Evolutionary conservation across 257 asterid species (phyloP), one percentile per base, ranked within the genome.

Genomic region (Nicotiana tabacum): DNA sequence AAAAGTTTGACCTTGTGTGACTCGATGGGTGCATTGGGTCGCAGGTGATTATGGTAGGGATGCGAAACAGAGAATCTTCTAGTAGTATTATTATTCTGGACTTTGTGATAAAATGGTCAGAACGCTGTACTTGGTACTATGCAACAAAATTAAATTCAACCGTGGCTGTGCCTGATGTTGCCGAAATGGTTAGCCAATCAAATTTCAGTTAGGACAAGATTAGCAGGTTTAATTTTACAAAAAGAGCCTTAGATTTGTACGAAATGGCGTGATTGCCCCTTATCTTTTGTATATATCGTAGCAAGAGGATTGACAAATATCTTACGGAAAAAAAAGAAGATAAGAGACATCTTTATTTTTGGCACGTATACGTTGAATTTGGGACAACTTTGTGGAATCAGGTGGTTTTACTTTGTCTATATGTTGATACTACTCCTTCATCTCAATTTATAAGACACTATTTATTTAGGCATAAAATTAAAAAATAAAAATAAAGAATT

Each of bases 171-270:
- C 56, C 81, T 79, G 80, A 80, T 68, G 72, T 77, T 80, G 80
- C 91, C 91, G 86, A 62, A 48, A 66, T 55, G 60, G 68, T 9
- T 18, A 80, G 61, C 93, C 91, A 90, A 88, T 90, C 46, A 79
- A 80, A 39, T 53, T 55, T 3, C 66, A 57, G 9, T 21, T 30
- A 12, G 2, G 0, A 77, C 60, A 69, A 21, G 66, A 77, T 46
- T 2, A n/a, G 8, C 30, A 11, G 58, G 4, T 2, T 3, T 1
- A 0, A 0, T 62, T 82, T 32, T 32, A 30, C 13, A 13, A 4
- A 30, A 29, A 56, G 12, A 21, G 29, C 51, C 68, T 55, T 77
- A 13, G 1, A 13, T 32, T 3, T 18, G 8, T 13, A 1, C 0
- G 11, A 37, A 64, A 77, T 86, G 76, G 53, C 90, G 27, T 53